phyloP scores from a whole-genome alignment of 148 eudicot genomes.

The Rhododendron ferrugineum region DNA sequence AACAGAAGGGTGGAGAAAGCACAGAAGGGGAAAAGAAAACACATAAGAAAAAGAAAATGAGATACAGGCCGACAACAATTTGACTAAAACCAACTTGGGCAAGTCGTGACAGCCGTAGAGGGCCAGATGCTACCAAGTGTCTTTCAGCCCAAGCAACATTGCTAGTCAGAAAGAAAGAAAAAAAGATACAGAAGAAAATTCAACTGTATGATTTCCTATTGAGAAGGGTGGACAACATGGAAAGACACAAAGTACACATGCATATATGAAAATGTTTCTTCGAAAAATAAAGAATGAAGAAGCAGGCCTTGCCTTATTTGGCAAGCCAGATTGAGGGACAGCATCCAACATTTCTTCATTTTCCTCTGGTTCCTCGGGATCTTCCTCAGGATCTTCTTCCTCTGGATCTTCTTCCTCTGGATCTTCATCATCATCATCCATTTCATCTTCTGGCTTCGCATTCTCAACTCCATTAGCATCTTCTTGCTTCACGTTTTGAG shows the following conservation, averaged over 20 bases:
- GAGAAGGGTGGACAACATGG: neutral
- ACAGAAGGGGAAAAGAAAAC: neutral
- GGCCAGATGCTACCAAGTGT: neutral
- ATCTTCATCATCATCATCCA: constrained; percentile 69
- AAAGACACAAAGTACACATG: neutral
- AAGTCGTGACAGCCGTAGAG: neutral
- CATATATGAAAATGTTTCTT: neutral
- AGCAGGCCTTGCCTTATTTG: constrained; percentile 39
- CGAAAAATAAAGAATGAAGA: neutral
- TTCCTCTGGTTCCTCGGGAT: constrained; percentile 56
- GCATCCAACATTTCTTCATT: constrained; percentile 64
- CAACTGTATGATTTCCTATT: neutral
- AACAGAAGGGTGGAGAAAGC: neutral
- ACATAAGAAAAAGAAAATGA: neutral
- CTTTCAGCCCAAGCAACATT: neutral
- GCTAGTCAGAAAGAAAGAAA: neutral
- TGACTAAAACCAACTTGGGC: neutral
- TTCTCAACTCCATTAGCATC: constrained; percentile 15
- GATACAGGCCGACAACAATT: neutral
- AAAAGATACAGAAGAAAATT: neutral
- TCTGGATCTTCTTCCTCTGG: constrained; percentile 71
- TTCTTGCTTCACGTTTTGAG: constrained; percentile 64
- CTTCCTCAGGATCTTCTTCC: constrained; percentile 65
- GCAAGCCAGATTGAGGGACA: constrained; percentile 27
- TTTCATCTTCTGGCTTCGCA: constrained; percentile 22